A percentile compares a stretch with the other conserved stretches of the same genome.
These are phyloP conservation scores for Fusarium floridanum DNA, from an alignment of 2,329 filamentous ascomycete genomes.

Conservation along the genomic window DNA sequence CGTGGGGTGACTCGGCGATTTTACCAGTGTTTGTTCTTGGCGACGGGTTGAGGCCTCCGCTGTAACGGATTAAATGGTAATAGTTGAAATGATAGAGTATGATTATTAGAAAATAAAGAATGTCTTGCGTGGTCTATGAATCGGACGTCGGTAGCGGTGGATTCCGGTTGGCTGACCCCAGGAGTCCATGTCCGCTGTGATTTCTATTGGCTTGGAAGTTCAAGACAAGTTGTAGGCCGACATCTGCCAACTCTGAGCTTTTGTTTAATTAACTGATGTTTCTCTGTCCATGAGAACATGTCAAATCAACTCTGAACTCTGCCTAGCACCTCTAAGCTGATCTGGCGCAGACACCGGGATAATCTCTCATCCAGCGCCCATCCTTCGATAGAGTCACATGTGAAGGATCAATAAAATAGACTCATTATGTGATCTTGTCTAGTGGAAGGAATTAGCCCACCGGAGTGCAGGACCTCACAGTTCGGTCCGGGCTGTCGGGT, in stretches of 20 bases:
- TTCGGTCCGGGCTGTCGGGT: background rate
- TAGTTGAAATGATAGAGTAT: background rate
- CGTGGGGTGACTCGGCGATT: background rate
- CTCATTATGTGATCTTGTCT: background rate
- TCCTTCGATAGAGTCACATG: background rate
- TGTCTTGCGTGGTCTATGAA: background rate
- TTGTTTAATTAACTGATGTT: fast-evolving
- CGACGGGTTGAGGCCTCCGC: background rate
- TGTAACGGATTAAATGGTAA: background rate
- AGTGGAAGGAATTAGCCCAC: background rate
- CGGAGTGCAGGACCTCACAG: background rate
- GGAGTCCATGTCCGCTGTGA: background rate
- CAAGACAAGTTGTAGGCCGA: background rate
- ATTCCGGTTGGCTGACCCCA: background rate
- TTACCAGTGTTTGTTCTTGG: background rate
- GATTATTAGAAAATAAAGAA: background rate
- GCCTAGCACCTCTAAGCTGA: background rate
- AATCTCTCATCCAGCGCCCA: background rate
- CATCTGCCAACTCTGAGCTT: background rate
- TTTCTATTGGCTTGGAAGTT: background rate
- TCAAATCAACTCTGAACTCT: background rate
- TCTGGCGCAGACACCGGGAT: background rate
- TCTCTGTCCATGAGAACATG: background rate
- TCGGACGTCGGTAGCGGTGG: no score
- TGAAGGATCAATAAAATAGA: background rate